Percentiles rank a stretch among this genome's conserved stretches.
phyloP scores from a whole-genome alignment of 768 basidiomycete genomes.

The Lactifluus hygrophoroides region DNA sequence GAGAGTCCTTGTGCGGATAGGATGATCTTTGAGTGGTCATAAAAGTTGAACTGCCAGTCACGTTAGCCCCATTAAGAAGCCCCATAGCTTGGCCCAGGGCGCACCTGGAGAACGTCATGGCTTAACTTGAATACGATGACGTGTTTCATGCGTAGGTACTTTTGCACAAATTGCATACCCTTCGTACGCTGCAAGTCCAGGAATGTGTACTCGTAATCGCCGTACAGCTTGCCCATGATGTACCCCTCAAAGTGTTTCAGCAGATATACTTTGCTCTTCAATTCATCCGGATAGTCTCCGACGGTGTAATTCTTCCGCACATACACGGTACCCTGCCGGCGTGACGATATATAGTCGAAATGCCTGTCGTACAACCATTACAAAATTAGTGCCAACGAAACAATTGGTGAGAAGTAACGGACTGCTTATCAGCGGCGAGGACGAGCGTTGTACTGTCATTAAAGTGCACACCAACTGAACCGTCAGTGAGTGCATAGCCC shows the following conservation, averaged over 20 bases:
- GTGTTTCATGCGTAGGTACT: slow-evolving; percentile 93
- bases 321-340: slow-evolving; percentile 55
- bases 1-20: slow-evolving; percentile 71
- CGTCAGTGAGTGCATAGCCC: slow-evolving; percentile 95
- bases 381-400: neutral
- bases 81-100: slow-evolving; percentile 17
- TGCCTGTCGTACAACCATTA: slow-evolving; percentile 40
- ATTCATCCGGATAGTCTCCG: slow-evolving; percentile 64
- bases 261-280: slow-evolving; percentile 87
- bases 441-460: slow-evolving; percentile 90
- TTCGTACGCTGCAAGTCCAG: slow-evolving; percentile 55
- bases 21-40: slow-evolving; percentile 93
- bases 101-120: slow-evolving; percentile 90
- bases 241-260: slow-evolving; percentile 91
- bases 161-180: slow-evolving; percentile 94
- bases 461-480: slow-evolving; percentile 91
- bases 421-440: slow-evolving; percentile 82
- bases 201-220: slow-evolving; percentile 78
- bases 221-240: slow-evolving; percentile 84
- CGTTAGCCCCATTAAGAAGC: neutral
- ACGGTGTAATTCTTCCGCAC: slow-evolving; percentile 66
- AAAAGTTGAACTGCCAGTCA: slow-evolving; percentile 83
- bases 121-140: slow-evolving; percentile 96
- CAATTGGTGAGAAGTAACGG: slow-evolving; percentile 27
- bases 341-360: slow-evolving; percentile 79